Conservation (phyloP, 768 basidiomycete species). For the Boletus insuetus region DNA sequence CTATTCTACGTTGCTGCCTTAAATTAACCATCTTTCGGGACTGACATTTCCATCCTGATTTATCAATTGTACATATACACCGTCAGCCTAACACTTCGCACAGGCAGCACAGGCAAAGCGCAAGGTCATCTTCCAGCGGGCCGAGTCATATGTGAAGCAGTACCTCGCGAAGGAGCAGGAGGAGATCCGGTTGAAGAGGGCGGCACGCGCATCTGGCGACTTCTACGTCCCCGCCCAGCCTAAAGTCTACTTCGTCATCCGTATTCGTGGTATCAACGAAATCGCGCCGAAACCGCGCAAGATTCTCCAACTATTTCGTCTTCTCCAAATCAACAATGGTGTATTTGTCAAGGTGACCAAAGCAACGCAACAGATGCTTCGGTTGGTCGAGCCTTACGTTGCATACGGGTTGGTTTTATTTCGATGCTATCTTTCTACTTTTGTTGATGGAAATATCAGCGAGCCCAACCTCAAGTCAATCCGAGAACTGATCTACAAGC, state of each 20-base stretch:
- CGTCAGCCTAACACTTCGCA: constrained; percentile 7
- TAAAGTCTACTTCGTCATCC: constrained; percentile 96
- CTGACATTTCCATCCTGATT: constrained; percentile 38
- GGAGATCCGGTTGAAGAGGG: constrained; percentile 93
- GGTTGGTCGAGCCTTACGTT: constrained; percentile 94
- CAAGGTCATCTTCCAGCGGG: constrained; percentile 98
- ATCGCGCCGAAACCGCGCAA: constrained; percentile 99
- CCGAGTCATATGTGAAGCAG: constrained; percentile 97
- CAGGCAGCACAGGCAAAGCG: constrained; percentile 90
- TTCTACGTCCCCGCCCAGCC: constrained; percentile 97
- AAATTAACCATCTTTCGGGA: constrained; percentile 87
- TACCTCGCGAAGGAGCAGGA: constrained; percentile 91
- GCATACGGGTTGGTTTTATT: constrained; percentile 78
- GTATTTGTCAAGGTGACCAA: constrained; percentile 96
- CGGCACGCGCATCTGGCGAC: constrained; percentile 87
- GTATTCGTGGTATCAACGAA: constrained; percentile 99
- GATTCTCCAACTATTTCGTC: constrained; percentile 96
- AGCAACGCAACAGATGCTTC: constrained; percentile 97
- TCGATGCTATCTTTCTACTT: background rate
- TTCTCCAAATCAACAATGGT: constrained; percentile 99
- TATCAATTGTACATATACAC: constrained; percentile 1
- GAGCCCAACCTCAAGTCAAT: constrained; percentile 96
- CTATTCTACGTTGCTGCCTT: constrained; percentile 64
- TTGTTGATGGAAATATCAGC: constrained; percentile 38
- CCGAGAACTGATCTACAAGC: constrained; percentile 98